These are phyloP conservation scores for Malassezia furfur DNA, from an alignment of 1,284 basidiomycete genomes.

Conservation along the genomic window DNA sequence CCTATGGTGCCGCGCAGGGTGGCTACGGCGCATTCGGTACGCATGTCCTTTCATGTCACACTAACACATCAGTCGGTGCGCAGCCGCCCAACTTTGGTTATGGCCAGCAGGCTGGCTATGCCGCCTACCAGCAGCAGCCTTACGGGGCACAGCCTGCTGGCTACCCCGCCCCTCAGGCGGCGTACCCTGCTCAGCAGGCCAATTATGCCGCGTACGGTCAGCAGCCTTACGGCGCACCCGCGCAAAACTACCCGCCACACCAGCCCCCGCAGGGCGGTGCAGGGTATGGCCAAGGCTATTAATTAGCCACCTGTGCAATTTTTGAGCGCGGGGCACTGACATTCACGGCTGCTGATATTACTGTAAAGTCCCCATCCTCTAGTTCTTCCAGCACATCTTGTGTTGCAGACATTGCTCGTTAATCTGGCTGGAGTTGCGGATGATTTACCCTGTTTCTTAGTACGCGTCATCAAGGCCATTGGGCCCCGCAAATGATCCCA, in stretches of 20 bases:
- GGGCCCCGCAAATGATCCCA: too few species aligned
- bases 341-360: not conserved
- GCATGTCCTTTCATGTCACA: not conserved
- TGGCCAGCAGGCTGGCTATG: slow-evolving; percentile 27
- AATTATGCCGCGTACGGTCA: slow-evolving; percentile 24
- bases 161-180: slow-evolving; percentile 25
- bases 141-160: slow-evolving; percentile 29
- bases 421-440: not conserved
- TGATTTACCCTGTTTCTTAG: too few species aligned
- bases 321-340: not conserved
- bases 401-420: not conserved
- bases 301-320: not conserved
- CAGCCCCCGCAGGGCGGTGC: slow-evolving; percentile 7
- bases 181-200: slow-evolving; percentile 27
- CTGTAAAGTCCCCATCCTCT: not conserved
- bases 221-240: slow-evolving; percentile 10
- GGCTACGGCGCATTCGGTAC: slow-evolving; percentile 27
- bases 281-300: slow-evolving; percentile 28
- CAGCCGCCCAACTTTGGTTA: slow-evolving; percentile 27
- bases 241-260: not conserved
- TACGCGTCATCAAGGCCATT: too few species aligned
- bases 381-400: not conserved
- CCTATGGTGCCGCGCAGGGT: slow-evolving; percentile 29
- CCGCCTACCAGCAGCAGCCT: slow-evolving; percentile 33
- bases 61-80: not conserved